Conservation (phyloP, 1,284 basidiomycete genomes). For the Acaromyces ingoldii region DNA sequence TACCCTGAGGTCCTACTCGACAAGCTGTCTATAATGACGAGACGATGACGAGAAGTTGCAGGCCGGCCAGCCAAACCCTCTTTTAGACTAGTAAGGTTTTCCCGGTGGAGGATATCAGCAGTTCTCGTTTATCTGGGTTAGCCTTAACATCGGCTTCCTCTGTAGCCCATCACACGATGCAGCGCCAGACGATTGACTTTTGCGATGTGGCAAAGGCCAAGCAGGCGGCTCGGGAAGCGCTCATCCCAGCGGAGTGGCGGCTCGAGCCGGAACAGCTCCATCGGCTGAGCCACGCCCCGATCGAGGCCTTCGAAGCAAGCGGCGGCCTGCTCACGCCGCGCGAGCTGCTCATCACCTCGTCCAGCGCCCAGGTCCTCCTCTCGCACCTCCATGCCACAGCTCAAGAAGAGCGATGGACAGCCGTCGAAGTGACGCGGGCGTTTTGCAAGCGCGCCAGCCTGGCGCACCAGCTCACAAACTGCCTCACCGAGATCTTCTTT, state of each 20-base stretch:
- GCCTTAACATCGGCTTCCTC: too few relatives aligned
- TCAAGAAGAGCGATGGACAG: background rate
- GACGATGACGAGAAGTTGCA: too few relatives aligned
- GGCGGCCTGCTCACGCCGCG: background rate
- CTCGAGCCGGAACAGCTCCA: background rate
- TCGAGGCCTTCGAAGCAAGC: background rate
- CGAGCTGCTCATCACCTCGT: background rate
- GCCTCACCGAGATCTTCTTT: constrained; percentile 20
- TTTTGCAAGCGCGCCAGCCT: constrained; percentile 21
- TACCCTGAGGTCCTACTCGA: too few relatives aligned
- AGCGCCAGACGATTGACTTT: too few relatives aligned
- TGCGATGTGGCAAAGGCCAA: constrained; percentile 1
- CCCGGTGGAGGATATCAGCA: too few relatives aligned
- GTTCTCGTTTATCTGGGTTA: too few relatives aligned
- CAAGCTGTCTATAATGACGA: too few relatives aligned
- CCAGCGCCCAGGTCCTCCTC: background rate
- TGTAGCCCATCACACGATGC: too few relatives aligned
- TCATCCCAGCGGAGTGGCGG: background rate
- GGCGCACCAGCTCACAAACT: constrained; percentile 27
- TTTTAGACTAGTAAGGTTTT: too few relatives aligned
- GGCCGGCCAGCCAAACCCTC: too few relatives aligned
- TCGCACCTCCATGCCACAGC: background rate
- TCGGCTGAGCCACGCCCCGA: background rate
- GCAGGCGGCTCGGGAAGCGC: background rate
- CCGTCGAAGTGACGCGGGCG: constrained; percentile 7